These are phyloP conservation scores for Acacia concinna DNA, from an alignment of 331 rosid species.

Conservation along the genomic window DNA sequence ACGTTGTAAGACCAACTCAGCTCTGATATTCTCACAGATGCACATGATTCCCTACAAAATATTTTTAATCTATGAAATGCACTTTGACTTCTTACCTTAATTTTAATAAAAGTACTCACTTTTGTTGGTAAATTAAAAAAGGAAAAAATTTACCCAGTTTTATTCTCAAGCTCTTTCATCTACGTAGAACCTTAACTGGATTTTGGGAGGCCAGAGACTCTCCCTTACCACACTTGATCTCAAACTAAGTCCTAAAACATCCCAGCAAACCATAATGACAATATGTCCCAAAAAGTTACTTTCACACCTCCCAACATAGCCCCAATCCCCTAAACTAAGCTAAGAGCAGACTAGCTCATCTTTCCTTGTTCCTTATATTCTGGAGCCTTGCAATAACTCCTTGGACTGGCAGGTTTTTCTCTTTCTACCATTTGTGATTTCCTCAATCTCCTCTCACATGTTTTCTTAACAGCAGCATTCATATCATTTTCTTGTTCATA, in stretches of 20 bases:
- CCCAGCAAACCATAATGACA: not conserved
- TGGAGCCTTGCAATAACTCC: not conserved
- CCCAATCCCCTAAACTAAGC: not conserved
- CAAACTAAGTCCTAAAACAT: not conserved
- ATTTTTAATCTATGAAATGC: too few species aligned
- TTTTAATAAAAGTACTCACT: too few species aligned
- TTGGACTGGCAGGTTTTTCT: too few species aligned
- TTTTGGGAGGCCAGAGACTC: not conserved
- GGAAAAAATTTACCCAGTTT: too few species aligned
- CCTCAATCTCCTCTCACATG: too few species aligned
- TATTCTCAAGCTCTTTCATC: too few species aligned
- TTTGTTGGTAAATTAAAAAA: too few species aligned
- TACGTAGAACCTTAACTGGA: too few species aligned
- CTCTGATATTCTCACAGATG: conserved; percentile 11
- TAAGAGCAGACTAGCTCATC: not conserved
- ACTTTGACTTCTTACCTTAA: too few species aligned
- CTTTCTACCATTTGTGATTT: too few species aligned
- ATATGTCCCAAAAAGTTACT: not conserved
- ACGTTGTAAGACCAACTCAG: conserved; percentile 5
- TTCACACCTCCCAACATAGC: not conserved
- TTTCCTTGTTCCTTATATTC: not conserved
- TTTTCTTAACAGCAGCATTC: too few species aligned
- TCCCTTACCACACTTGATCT: not conserved
- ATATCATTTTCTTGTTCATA: not conserved
- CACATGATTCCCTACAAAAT: not conserved